Evolutionary conservation across 2,329 filamentous ascomycete species (phyloP), one percentile per base, ranked within the genome.

Genomic region (Cordyceps cicadae): DNA sequence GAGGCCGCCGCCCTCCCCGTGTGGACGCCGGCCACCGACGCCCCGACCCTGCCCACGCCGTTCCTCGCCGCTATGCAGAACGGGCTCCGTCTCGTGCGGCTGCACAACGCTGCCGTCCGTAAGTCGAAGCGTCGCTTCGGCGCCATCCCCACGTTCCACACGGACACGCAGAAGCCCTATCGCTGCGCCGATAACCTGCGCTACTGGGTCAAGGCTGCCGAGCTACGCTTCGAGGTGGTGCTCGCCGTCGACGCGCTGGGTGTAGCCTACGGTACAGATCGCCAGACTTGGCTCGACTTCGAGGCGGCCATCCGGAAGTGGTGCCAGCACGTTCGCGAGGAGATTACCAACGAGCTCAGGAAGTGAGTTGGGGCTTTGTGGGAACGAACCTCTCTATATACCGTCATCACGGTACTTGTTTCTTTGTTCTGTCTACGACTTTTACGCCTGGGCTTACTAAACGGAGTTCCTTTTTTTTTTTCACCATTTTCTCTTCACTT

Each of bases 131-230:
- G 90, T 34, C 89, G 89, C 8, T 97, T 97, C 71, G 92, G 92
- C 57, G 85, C 90, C 64, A 97, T 99, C 70, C 91, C 90, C 61
- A 83, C 83, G 11, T 97, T 88, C 73, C 94, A 97, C 72, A 87
- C 86, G n/a, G 92, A 99, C 72, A 93, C 94, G 11, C 87, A 86
- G 63, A 97, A 97, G 75, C 94, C 94, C 0, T 99, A 99, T 72
- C 88, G 94, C 54, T 87, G 87, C 64, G 91, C 92, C 3, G 94
- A 99, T 67, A 99, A 99, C 72, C 80, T 99, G 63, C 85, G 92
- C 46, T 99, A 89, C 78, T 99, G 94, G 93, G 84, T 89, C 74
- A 99, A 99, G 77, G 94, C 93, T 1, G 92, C 92, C 8, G 92
- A 99, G 76, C 80, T 97, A 62, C 86, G 94, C 60, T 99, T 93